phyloP scores from a whole-genome alignment of 495 filamentous ascomycete species.

The Amphirosellinia nigrospora region DNA sequence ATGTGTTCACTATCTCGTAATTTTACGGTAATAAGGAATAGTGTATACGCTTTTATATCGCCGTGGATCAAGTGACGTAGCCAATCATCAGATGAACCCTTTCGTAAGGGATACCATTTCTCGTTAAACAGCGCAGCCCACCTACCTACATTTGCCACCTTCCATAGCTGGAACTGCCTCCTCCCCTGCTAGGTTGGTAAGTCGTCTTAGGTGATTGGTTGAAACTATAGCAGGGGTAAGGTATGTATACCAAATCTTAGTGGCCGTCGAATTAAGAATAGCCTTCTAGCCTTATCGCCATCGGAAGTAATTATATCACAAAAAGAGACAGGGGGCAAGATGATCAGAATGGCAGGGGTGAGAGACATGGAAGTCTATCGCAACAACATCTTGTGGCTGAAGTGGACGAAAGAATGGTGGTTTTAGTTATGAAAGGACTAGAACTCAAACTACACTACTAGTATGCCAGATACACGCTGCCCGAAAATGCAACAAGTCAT shows the following conservation, averaged over 20 bases:
- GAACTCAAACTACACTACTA: not conserved
- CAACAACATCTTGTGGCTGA: not conserved
- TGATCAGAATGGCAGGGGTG: not conserved
- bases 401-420: not conserved
- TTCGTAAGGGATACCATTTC: not conserved
- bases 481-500: not conserved
- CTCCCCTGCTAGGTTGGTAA: not conserved
- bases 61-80: conserved; percentile 18
- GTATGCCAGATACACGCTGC: not conserved
- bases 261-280: not conserved
- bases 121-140: not conserved
- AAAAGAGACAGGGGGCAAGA: not conserved
- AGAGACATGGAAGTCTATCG: not conserved
- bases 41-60: conserved; percentile 5
- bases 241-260: not conserved
- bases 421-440: not conserved
- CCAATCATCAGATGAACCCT: not conserved
- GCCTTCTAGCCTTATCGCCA: not conserved
- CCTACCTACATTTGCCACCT: not conserved
- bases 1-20: conserved; percentile 13
- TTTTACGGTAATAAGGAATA: not conserved
- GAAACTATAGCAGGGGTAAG: not conserved
- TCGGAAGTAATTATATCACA: not conserved
- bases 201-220: not conserved
- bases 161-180: conserved; percentile 3